Conservation (phyloP, 805 yeast species). For the Barnettozyma sp. region DNA sequence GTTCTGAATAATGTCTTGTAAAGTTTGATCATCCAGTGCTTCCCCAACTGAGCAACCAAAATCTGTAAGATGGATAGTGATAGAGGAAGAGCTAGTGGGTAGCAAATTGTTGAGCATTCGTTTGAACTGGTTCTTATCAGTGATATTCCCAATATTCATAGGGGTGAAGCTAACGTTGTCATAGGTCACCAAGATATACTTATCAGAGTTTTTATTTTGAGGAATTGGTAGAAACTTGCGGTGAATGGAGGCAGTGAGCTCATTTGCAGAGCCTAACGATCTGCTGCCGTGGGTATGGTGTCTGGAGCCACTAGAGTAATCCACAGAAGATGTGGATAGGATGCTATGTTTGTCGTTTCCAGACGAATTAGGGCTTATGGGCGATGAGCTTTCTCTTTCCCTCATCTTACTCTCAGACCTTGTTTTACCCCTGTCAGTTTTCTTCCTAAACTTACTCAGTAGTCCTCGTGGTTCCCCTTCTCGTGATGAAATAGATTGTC, state of each 20-base stretch:
- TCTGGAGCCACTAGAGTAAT: not conserved
- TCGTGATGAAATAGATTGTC: slow-evolving; percentile 6
- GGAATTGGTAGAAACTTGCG: slow-evolving; percentile 34
- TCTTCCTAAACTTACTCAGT: slow-evolving; percentile 19
- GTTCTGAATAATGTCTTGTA: slow-evolving; percentile 32
- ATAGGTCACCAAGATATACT: slow-evolving; percentile 49
- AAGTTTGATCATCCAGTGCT: slow-evolving; percentile 42
- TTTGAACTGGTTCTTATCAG: slow-evolving; percentile 33
- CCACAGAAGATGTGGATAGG: slow-evolving; percentile 4
- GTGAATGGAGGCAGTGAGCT: slow-evolving; percentile 24
- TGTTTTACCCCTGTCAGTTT: slow-evolving; percentile 13
- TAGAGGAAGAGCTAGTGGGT: slow-evolving; percentile 20
- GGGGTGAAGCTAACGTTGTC: slow-evolving; percentile 54
- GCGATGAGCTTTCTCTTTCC: slow-evolving; percentile 10
- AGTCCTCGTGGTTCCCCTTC: slow-evolving; percentile 17
- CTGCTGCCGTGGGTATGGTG: not conserved
- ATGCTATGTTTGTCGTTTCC: slow-evolving; percentile 9
- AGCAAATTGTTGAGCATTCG: slow-evolving; percentile 32
- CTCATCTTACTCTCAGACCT: slow-evolving; percentile 3
- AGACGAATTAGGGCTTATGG: slow-evolving; percentile 15
- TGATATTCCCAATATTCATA: slow-evolving; percentile 32
- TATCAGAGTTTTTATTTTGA: slow-evolving; percentile 26
- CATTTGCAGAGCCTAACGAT: slow-evolving; percentile 8
- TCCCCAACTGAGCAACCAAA: slow-evolving; percentile 54
- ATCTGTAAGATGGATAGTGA: slow-evolving; percentile 58